Conservation (phyloP, 169 alveolate species). For the Plasmodium vivax region DNA sequence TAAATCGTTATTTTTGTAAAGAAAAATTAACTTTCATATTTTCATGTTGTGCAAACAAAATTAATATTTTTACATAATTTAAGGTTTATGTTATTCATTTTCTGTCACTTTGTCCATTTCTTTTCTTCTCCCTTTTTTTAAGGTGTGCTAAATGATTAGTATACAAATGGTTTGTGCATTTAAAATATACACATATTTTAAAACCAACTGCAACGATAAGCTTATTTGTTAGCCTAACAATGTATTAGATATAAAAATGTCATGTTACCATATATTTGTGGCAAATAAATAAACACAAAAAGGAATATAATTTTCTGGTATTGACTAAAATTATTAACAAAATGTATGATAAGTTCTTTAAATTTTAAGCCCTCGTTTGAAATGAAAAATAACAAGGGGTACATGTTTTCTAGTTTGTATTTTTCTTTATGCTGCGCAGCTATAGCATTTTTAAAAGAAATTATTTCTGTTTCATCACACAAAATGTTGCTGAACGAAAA, state of each 20-base stretch:
- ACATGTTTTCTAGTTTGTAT: background rate
- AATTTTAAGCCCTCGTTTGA: background rate
- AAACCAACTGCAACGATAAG: background rate
- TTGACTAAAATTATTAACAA: background rate
- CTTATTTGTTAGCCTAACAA: background rate
- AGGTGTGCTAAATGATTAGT: slow-evolving; percentile 2
- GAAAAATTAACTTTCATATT: background rate
- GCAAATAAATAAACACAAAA: background rate
- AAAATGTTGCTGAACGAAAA: background rate
- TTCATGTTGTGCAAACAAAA: background rate
- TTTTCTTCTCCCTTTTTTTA: background rate
- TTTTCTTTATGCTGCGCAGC: background rate
- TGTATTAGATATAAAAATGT: background rate
- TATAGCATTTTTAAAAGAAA: background rate
- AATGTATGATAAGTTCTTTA: background rate
- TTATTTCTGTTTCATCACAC: background rate
- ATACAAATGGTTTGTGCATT: background rate
- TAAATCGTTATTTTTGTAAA: background rate
- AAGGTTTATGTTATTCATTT: background rate
- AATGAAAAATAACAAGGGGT: background rate
- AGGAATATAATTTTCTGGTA: background rate
- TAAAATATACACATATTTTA: background rate
- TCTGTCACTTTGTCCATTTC: background rate
- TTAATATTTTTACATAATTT: background rate
- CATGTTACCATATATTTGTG: background rate